Conservation (phyloP, 179 eudicot genomes). For the Amaranthus tricolor region DNA sequence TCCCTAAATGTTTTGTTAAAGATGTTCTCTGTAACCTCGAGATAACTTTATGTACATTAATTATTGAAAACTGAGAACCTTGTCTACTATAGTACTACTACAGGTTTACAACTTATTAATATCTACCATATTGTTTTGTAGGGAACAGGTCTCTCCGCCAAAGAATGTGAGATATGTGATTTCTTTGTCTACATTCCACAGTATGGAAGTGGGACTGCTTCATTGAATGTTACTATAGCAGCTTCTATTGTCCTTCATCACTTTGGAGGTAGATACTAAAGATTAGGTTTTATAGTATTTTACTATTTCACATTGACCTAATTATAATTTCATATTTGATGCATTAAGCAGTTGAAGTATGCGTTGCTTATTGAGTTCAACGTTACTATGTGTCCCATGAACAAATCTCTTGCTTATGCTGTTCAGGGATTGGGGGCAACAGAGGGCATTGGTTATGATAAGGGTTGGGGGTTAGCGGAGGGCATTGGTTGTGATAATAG, state of each 20-base stretch:
- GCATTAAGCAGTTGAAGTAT: background rate
- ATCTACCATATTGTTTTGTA: slow-evolving; percentile 26
- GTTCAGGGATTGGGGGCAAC: background rate
- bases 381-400: background rate
- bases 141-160: slow-evolving; percentile 91
- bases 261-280: slow-evolving; percentile 57
- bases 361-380: background rate
- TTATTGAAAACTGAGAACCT: too few species aligned
- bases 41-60: background rate
- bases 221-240: slow-evolving; percentile 87
- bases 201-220: slow-evolving; percentile 98
- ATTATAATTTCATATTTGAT: background rate
- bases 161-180: slow-evolving; percentile 89
- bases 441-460: background rate
- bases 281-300: background rate
- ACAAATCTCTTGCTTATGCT: background rate
- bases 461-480: background rate
- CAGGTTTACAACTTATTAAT: background rate
- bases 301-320: background rate
- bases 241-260: slow-evolving; percentile 96
- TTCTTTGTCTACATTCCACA: slow-evolving; percentile 94
- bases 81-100: too few species aligned
- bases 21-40: background rate
- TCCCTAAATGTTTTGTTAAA: background rate
- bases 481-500: background rate